A percentile compares a stretch with the other conserved stretches of the same genome.
phyloP scores from a whole-genome alignment of 768 basidiomycete species.

The Hemileccinum rubropunctum region DNA sequence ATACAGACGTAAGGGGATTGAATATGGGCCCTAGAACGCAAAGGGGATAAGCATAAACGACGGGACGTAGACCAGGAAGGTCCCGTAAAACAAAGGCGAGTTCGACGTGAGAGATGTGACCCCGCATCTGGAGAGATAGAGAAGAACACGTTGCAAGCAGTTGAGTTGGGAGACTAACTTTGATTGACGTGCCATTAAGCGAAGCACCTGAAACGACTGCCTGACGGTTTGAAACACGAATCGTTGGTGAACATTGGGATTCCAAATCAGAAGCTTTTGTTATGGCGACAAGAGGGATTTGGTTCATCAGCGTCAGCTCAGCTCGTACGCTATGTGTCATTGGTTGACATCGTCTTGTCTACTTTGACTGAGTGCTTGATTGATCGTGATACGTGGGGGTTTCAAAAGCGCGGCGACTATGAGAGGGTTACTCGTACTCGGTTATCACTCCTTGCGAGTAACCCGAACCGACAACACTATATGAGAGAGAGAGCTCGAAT shows the following conservation, averaged over 20 bases:
- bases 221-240: background rate
- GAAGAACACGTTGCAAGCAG: background rate
- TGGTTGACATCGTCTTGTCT: too few species aligned
- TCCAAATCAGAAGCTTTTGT: background rate
- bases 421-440: too few species aligned
- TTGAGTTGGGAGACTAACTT: conserved; percentile 6
- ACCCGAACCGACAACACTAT: too few species aligned
- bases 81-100: background rate
- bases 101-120: background rate
- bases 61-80: too few species aligned
- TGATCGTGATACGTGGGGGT: too few species aligned
- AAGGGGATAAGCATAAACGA: background rate
- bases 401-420: too few species aligned
- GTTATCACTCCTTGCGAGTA: too few species aligned
- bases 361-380: too few species aligned
- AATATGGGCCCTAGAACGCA: background rate
- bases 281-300: background rate
- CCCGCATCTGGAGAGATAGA: background rate
- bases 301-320: too few species aligned
- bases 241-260: background rate
- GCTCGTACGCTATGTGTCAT: too few species aligned
- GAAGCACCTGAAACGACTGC: background rate
- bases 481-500: too few species aligned
- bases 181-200: background rate
- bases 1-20: background rate